Percentiles rank a stretch among this genome's conserved stretches.
phyloP scores from a whole-genome alignment of 371 early-diverging fungal species.

The Chytridium lagenaria region DNA sequence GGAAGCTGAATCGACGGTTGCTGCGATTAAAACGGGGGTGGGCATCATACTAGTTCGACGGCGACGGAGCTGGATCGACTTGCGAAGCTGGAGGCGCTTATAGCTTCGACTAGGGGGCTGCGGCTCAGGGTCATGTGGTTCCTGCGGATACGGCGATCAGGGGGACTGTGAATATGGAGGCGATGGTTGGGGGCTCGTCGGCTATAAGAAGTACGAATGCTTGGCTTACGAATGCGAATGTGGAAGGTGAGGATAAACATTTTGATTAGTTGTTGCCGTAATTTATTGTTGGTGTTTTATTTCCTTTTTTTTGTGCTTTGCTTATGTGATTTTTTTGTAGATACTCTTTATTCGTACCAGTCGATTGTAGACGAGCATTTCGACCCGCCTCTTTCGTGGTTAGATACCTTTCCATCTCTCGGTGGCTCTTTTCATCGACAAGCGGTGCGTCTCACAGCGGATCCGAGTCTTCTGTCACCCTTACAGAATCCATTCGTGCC shows the following conservation, averaged over 20 bases:
- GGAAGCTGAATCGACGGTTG: background rate
- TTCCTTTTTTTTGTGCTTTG: background rate
- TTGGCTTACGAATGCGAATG: conserved; percentile 11
- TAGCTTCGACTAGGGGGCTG: background rate
- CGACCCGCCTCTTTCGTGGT: conserved; percentile 2
- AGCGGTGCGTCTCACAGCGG: too few relatives aligned
- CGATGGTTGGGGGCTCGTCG: background rate
- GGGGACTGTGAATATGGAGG: background rate
- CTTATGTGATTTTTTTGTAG: conserved; percentile 21
- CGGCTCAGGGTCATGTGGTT: background rate
- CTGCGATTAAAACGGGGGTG: background rate
- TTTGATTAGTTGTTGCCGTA: too few relatives aligned
- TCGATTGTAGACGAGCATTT: conserved; percentile 30
- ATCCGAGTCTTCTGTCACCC: background rate
- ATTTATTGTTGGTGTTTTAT: background rate
- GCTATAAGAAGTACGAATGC: background rate
- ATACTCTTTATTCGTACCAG: conserved; percentile 32
- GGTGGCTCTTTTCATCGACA: too few relatives aligned
- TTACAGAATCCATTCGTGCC: conserved; percentile 4
- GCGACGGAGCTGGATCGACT: conserved; percentile 3
- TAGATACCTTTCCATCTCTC: conserved; percentile 7
- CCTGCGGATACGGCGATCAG: too few relatives aligned
- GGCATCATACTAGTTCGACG: background rate
- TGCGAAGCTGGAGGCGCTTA: conserved; percentile 11
- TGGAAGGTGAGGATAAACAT: conserved; percentile 24